Evolutionary conservation across 345 rosid species (phyloP).

Genomic region (Murraya koenigii): DNA sequence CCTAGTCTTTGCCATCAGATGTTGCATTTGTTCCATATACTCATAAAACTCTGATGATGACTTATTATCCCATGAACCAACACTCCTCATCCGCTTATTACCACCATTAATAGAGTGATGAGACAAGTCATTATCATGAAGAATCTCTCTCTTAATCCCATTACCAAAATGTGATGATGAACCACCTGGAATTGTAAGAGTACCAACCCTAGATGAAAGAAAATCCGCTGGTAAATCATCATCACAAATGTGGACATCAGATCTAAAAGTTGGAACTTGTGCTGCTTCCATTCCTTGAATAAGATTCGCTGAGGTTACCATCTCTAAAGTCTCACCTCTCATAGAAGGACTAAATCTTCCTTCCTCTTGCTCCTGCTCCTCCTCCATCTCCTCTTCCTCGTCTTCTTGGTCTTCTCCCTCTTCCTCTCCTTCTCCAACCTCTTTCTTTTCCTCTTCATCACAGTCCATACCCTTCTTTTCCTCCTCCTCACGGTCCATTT

Average conservation of each 20-base stretch:
- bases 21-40: slow-evolving; percentile 48
- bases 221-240: slow-evolving; percentile 54
- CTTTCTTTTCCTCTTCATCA: slow-evolving; percentile 20
- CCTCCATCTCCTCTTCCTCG: slow-evolving; percentile 38
- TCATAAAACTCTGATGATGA: slow-evolving; percentile 39
- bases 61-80: slow-evolving; percentile 52
- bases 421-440: slow-evolving; percentile 18
- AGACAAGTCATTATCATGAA: slow-evolving; percentile 42
- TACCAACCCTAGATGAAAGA: slow-evolving; percentile 52
- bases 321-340: slow-evolving; percentile 42
- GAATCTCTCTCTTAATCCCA: slow-evolving; percentile 62
- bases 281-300: slow-evolving; percentile 58
- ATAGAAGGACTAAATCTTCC: slow-evolving; percentile 45
- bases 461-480: slow-evolving; percentile 16
- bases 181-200: slow-evolving; percentile 46
- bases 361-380: slow-evolving; percentile 36
- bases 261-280: slow-evolving; percentile 40
- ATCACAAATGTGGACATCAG: slow-evolving; percentile 52
- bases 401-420: slow-evolving; percentile 28
- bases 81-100: slow-evolving; percentile 70
- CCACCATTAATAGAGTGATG: slow-evolving; percentile 46
- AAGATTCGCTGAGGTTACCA: slow-evolving; percentile 51
- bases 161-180: slow-evolving; percentile 49
- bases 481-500: slow-evolving; percentile 13
- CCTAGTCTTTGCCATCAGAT: slow-evolving; percentile 48